Evolutionary conservation across 2,329 filamentous ascomycete species (phyloP).

Genomic region (Scytalidium sp.): DNA sequence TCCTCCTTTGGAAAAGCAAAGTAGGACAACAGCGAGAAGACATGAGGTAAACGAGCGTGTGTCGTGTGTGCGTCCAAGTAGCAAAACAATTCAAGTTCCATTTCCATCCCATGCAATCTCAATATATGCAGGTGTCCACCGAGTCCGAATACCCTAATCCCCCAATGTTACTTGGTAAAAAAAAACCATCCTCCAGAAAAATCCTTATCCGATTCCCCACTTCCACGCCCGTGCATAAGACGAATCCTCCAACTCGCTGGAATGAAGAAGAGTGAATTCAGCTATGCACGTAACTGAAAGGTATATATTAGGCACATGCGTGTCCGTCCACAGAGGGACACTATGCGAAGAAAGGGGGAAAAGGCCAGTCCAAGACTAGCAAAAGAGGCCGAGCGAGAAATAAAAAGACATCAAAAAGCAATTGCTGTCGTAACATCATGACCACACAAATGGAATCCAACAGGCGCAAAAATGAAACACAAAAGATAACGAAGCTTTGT

Average conservation of each 20-base stretch:
- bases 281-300: background rate
- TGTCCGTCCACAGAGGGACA: background rate
- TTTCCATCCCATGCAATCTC: background rate
- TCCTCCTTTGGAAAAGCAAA: background rate
- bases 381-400: background rate
- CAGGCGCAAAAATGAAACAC: constrained; percentile 9
- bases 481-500: constrained; percentile 11
- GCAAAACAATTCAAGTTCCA: background rate
- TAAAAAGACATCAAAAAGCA: constrained; percentile 14
- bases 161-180: background rate
- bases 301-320: background rate
- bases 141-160: background rate
- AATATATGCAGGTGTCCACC: background rate
- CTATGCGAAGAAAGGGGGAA: background rate
- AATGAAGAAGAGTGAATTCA: background rate
- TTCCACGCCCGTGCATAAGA: background rate
- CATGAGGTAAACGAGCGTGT: background rate
- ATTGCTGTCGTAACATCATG: constrained; percentile 27
- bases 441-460: constrained; percentile 15
- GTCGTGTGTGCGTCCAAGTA: background rate
- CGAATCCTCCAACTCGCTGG: background rate
- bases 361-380: background rate
- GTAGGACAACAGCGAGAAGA: background rate
- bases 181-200: background rate
- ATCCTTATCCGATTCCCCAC: background rate